These are phyloP conservation scores for Aphanomyces stellatus DNA, from an alignment of 352 stramenopile genomes.

Conservation along the genomic window DNA sequence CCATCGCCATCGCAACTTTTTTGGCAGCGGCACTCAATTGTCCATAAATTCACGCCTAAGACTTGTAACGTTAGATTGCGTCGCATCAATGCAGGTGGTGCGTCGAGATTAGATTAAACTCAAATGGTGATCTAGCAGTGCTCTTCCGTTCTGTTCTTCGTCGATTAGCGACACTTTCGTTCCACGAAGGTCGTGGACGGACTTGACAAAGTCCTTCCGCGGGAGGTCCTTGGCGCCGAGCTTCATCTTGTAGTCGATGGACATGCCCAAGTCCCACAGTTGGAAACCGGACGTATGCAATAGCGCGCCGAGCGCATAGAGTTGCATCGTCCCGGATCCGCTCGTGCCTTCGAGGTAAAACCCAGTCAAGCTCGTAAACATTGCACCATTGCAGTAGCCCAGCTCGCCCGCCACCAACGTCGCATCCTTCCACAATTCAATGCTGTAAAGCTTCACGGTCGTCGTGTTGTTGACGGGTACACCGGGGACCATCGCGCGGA, in stretches of 20 bases:
- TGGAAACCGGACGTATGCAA: constrained; percentile 67
- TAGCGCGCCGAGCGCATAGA: constrained; percentile 66
- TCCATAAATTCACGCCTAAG: too few species aligned
- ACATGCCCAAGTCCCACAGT: constrained; percentile 85
- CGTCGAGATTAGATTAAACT: not conserved
- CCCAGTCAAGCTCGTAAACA: constrained; percentile 87
- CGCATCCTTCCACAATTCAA: constrained; percentile 82
- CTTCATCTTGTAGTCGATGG: constrained; percentile 83
- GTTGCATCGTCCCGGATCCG: constrained; percentile 76
- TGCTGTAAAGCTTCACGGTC: constrained; percentile 80
- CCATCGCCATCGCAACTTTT: too few species aligned
- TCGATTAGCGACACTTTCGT: not conserved
- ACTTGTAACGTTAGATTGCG: too few species aligned
- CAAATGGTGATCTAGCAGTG: constrained; percentile 2
- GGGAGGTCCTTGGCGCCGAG: constrained; percentile 63
- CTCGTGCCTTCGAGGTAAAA: constrained; percentile 44
- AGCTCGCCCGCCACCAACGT: constrained; percentile 88
- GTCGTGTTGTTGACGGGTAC: constrained; percentile 33
- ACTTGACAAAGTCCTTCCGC: constrained; percentile 58
- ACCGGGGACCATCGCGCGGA: constrained; percentile 59
- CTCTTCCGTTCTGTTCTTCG: not conserved
- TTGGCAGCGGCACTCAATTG: too few species aligned
- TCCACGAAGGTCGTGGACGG: constrained; percentile 38
- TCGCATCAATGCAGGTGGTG: too few species aligned
- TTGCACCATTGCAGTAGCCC: constrained; percentile 87